A percentile compares a stretch with the other conserved stretches of the same genome.
Evolutionary conservation across 495 filamentous ascomycete genomes (phyloP).

Genomic region (Corynascus novoguineensis): DNA sequence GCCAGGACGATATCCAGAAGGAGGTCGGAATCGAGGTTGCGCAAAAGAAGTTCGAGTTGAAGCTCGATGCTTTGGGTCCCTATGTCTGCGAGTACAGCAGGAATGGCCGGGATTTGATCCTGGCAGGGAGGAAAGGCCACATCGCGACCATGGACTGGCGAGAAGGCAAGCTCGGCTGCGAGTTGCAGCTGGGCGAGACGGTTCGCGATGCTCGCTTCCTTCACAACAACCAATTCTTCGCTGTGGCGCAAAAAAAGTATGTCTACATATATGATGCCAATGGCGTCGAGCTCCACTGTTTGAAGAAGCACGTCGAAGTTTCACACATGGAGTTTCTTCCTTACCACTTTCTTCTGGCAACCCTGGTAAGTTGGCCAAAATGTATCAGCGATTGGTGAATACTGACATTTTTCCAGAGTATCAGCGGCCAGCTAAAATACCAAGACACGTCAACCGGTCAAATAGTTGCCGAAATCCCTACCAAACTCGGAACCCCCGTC

Average conservation of each 20-base stretch:
- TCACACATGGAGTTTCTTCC: constrained; percentile 92
- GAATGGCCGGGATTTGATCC: constrained; percentile 76
- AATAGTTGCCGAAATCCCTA: constrained; percentile 75
- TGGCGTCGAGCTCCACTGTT: constrained; percentile 86
- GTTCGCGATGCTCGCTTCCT: constrained; percentile 86
- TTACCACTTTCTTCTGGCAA: constrained; percentile 91
- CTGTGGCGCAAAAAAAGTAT: constrained; percentile 96
- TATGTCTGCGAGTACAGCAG: constrained; percentile 83
- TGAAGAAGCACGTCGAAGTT: constrained; percentile 87
- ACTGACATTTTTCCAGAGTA: constrained; percentile 49
- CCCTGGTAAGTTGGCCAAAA: constrained; percentile 53
- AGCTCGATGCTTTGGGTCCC: constrained; percentile 74
- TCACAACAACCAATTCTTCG: constrained; percentile 93
- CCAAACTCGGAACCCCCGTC: constrained; percentile 76
- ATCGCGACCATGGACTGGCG: constrained; percentile 96
- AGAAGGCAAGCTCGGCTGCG: constrained; percentile 80
- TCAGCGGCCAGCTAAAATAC: constrained; percentile 82
- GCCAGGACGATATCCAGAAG: constrained; percentile 76
- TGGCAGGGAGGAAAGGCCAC: constrained; percentile 91
- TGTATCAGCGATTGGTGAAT: neutral
- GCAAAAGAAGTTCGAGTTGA: constrained; percentile 88
- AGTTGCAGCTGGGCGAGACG: constrained; percentile 84
- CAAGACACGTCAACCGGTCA: constrained; percentile 92
- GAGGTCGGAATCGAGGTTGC: constrained; percentile 75
- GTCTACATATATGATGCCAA: constrained; percentile 84